Evolutionary conservation across 31 red algal genomes (phyloP).

Genomic region (Asparagopsis taxiformis): DNA sequence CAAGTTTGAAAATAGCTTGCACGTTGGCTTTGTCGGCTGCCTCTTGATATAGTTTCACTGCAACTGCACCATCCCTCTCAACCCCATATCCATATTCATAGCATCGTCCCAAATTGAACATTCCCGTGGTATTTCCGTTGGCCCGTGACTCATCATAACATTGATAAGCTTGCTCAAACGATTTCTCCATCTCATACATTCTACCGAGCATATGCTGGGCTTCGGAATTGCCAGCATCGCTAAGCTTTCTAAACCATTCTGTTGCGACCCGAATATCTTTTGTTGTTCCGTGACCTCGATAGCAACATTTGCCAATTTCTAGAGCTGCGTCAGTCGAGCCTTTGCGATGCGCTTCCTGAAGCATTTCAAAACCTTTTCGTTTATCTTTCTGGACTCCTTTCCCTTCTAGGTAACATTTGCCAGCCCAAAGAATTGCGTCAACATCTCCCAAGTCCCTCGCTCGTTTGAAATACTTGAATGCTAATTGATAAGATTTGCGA

Average conservation of each 20-base stretch:
- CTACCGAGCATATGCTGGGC: background rate
- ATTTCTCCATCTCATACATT: constrained; percentile 2
- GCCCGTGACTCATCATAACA: background rate
- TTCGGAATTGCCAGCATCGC: background rate
- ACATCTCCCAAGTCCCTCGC: background rate
- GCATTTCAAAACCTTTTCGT: background rate
- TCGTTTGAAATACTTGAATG: background rate
- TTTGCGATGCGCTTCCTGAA: background rate
- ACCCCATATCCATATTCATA: background rate
- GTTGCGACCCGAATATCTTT: background rate
- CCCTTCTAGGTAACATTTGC: background rate
- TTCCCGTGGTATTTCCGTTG: background rate
- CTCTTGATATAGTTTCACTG: background rate
- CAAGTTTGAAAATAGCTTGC: background rate
- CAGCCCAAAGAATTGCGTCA: background rate
- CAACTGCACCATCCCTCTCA: background rate
- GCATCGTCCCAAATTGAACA: background rate
- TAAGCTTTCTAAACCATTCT: background rate
- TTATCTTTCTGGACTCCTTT: background rate
- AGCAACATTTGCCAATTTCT: background rate
- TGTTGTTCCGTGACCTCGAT: background rate
- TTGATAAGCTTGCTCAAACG: background rate
- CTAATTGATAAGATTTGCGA: background rate
- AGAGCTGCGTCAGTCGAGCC: background rate
- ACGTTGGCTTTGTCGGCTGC: constrained; percentile 3